phyloP scores from a whole-genome alignment of 2,329 filamentous ascomycete genomes.

The Amauroascus niger region DNA sequence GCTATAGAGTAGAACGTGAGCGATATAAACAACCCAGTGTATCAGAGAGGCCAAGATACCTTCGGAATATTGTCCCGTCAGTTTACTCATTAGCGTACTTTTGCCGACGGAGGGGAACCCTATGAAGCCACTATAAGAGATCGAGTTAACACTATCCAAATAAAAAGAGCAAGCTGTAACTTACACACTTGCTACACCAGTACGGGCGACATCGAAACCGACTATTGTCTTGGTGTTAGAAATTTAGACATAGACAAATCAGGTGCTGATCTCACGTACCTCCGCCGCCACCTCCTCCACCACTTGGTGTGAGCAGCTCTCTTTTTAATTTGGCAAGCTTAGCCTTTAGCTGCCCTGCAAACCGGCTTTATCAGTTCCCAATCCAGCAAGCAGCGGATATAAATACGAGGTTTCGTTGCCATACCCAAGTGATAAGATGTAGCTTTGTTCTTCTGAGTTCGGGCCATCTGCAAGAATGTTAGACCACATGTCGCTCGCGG shows the following conservation, averaged over 20 bases:
- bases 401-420: constrained; percentile 7
- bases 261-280: constrained; percentile 27
- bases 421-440: constrained; percentile 81
- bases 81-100: constrained; percentile 87
- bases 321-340: constrained; percentile 97
- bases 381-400: background rate
- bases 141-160: background rate
- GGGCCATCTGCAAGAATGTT: constrained; percentile 61
- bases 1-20: constrained; percentile 36
- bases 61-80: constrained; percentile 96
- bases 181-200: constrained; percentile 84
- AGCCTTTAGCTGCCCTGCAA: constrained; percentile 73
- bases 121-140: constrained; percentile 60
- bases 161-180: constrained; percentile 21
- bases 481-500: constrained; percentile 3
- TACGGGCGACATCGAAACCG: constrained; percentile 95
- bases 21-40: background rate
- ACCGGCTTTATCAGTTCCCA: constrained; percentile 6
- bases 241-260: too few relatives aligned
- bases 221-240: too few relatives aligned
- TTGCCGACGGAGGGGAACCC: constrained; percentile 98
- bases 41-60: constrained; percentile 27
- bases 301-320: constrained; percentile 77
- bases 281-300: constrained; percentile 71
- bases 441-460: constrained; percentile 94